Conservation (phyloP, 2,329 filamentous ascomycete species). For the Exophiala lecanii-corni region DNA sequence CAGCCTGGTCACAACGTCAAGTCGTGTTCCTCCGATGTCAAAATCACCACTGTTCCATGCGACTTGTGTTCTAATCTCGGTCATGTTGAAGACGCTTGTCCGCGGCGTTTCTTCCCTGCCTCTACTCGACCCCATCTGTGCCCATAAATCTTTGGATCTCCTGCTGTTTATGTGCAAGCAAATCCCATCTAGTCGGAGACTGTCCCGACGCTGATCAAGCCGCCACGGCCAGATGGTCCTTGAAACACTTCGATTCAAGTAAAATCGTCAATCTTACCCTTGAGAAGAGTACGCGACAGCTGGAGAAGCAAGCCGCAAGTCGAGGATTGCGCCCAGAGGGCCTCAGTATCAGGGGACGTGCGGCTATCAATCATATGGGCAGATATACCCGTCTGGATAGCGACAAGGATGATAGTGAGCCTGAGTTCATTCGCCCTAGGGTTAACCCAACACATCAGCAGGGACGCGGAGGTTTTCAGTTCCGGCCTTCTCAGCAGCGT, state of each 20-base stretch:
- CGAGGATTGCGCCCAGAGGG: constrained; percentile 25
- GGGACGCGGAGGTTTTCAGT: no score
- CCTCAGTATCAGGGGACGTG: constrained; percentile 36
- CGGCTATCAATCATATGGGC: constrained; percentile 30
- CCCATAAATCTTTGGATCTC: constrained; percentile 40
- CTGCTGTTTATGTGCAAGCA: constrained; percentile 41
- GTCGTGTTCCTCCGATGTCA: constrained; percentile 56
- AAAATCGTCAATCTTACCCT: constrained; percentile 39
- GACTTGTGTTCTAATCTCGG: constrained; percentile 53
- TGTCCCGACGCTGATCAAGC: constrained; percentile 35
- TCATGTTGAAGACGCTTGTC: constrained; percentile 59
- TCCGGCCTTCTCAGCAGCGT: neutral
- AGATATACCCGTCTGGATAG: neutral
- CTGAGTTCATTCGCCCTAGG: constrained; percentile 28
- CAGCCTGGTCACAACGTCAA: constrained; percentile 55
- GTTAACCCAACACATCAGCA: constrained; percentile 10
- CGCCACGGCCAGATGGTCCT: constrained; percentile 36
- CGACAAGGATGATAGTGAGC: constrained; percentile 32
- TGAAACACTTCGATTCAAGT: constrained; percentile 29
- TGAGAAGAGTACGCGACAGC: constrained; percentile 18
- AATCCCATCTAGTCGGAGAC: constrained; percentile 41
- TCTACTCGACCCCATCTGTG: constrained; percentile 22
- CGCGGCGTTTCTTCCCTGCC: constrained; percentile 46
- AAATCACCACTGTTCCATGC: constrained; percentile 55
- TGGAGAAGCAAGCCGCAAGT: constrained; percentile 23